A percentile compares a stretch with the other conserved stretches of the same genome.
These are phyloP conservation scores for Fusarium humuli DNA, from an alignment of 2,329 filamentous ascomycete genomes.

Conservation along the genomic window DNA sequence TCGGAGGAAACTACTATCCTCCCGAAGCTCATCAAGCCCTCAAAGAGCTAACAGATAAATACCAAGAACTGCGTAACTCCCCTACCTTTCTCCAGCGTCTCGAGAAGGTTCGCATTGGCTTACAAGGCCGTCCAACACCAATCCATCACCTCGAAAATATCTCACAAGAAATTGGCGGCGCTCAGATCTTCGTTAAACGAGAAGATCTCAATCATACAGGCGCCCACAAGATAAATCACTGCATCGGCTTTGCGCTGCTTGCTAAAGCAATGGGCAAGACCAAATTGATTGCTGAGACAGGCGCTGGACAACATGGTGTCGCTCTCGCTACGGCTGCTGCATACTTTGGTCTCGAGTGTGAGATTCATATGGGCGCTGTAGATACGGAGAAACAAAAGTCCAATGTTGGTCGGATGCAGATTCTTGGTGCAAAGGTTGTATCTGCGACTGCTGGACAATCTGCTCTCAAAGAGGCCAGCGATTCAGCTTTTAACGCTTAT, in stretches of 20 bases:
- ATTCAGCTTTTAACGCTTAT: constrained; percentile 6
- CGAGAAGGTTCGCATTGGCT: not conserved
- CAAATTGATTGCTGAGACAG: constrained; percentile 12
- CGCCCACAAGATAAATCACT: constrained; percentile 19
- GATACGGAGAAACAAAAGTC: constrained; percentile 17
- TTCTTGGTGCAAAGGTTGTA: not conserved
- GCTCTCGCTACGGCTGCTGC: constrained; percentile 18
- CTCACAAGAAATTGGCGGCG: not conserved
- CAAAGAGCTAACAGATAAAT: not conserved
- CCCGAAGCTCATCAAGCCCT: constrained; percentile 1
- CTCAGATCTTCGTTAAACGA: constrained; percentile 7
- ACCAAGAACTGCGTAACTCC: not conserved
- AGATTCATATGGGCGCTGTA: constrained; percentile 11
- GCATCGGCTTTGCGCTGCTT: constrained; percentile 14
- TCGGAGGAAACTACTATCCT: constrained; percentile 9
- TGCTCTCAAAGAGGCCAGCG: constrained; percentile 14
- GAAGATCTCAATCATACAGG: constrained; percentile 15
- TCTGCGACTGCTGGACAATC: constrained; percentile 8
- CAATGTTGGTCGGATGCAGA: constrained; percentile 10
- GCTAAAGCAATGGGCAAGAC: constrained; percentile 16
- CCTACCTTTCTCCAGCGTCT: not conserved
- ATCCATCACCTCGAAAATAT: constrained; percentile 2
- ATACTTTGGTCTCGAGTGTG: constrained; percentile 3
- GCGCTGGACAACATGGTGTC: constrained; percentile 15
- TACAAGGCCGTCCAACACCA: constrained; percentile 10